Evolutionary conservation across 2,329 filamentous ascomycete genomes (phyloP), one percentile per base, ranked within the genome.

Genomic region (Chaetoscypha palmicola): DNA sequence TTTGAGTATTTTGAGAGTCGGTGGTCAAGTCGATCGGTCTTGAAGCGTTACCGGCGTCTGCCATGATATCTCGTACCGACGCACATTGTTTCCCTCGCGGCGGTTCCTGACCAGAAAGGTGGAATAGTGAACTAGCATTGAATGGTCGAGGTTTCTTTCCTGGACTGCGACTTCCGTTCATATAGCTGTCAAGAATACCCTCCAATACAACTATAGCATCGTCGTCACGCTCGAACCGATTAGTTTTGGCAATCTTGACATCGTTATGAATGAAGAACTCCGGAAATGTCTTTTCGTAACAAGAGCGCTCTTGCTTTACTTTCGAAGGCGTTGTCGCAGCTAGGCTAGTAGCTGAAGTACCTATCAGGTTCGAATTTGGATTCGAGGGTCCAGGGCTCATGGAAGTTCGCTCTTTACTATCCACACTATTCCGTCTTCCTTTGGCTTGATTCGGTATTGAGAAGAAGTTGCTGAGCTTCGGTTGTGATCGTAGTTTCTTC

Each of bases 211-310:
- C 59, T 20, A 70, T 67, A 0, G 76, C 74, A 47, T 78, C 69
- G 1, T 72, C 60, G 51, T 86, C 80, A 61, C 81, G 71, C 30
- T 71, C 62, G 21, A 77, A 77, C 2, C 68, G 69, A 38, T 71
- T 66, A 1, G 55, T 54, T 0, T 73, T 71, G 0, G 89, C 88
- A 41, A 96, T 55, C n/a, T 66, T 76, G 1, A 87, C 84, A 57
- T 87, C 75, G 2, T 80, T 72, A 46, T 87, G 83, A 35, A 92
- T 59, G 50, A 84, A 90, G 62, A 96, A 97, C 0, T 86, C 81
- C 23, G 88, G 75, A 58, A 97, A 97, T 26, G 73, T 69, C 53
- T 78, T 80, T 14, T 84, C 68, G 53, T 87, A 90, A 34, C 75
- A 72, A 19, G 65, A 55, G 3, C 57, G 40, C 4, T 28, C 56